Conservation (phyloP, 2,329 filamentous ascomycete species). For the Colletotrichum karsti region DNA sequence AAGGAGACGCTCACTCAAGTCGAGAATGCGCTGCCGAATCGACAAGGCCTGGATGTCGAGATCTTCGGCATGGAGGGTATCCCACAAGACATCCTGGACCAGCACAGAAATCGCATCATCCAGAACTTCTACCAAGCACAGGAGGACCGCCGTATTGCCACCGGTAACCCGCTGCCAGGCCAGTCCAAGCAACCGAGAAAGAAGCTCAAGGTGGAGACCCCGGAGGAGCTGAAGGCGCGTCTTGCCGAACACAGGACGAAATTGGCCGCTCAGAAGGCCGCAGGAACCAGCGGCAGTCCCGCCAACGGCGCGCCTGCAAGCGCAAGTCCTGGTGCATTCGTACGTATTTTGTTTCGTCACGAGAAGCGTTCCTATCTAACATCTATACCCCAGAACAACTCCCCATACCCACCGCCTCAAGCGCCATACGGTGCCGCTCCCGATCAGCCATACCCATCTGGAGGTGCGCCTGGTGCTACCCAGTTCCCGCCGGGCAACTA, state of each 20-base stretch:
- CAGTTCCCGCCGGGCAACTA: constrained; percentile 24
- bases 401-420: constrained; percentile 48
- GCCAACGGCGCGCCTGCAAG: constrained; percentile 42
- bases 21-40: constrained; percentile 90
- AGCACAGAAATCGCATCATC: constrained; percentile 87
- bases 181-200: constrained; percentile 72
- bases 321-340: constrained; percentile 64
- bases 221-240: constrained; percentile 82
- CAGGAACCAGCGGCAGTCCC: constrained; percentile 59
- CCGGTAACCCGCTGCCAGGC: constrained; percentile 83
- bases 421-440: constrained; percentile 43
- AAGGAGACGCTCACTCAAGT: constrained; percentile 89
- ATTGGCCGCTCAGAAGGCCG: constrained; percentile 66
- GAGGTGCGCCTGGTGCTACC: constrained; percentile 28
- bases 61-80: constrained; percentile 99
- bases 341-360: constrained; percentile 53
- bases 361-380: constrained; percentile 30
- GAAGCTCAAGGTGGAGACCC: constrained; percentile 77
- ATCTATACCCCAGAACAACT: constrained; percentile 38
- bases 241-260: constrained; percentile 80
- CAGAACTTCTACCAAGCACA: constrained; percentile 87
- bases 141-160: constrained; percentile 81
- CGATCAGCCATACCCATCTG: constrained; percentile 41
- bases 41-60: constrained; percentile 87
- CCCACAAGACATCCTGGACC: constrained; percentile 82